Percentiles rank a stretch among this genome's conserved stretches.
These are phyloP conservation scores for Globisporangium apiculatum DNA, from an alignment of 352 stramenopile species.

Conservation along the genomic window DNA sequence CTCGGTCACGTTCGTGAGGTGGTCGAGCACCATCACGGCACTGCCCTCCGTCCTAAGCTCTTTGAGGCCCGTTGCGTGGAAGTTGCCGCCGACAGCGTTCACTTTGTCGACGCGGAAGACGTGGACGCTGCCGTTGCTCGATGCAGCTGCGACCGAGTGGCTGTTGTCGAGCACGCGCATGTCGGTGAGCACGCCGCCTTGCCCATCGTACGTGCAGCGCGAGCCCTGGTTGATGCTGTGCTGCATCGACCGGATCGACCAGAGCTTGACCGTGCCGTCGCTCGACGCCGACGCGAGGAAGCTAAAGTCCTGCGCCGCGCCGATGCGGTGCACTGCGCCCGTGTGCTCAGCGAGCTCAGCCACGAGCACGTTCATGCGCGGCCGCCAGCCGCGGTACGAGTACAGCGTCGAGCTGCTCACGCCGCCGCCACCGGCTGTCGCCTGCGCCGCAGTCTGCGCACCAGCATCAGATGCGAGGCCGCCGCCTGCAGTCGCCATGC, in stretches of 20 bases:
- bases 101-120: constrained; percentile 95
- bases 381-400: constrained; percentile 67
- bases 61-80: constrained; percentile 61
- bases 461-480: constrained; percentile 12
- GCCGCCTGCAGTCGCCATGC: constrained; percentile 6
- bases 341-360: constrained; percentile 90
- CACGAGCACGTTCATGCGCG: constrained; percentile 76
- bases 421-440: constrained; percentile 16
- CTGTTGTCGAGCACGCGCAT: constrained; percentile 94
- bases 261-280: constrained; percentile 96
- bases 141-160: constrained; percentile 92
- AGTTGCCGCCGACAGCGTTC: constrained; percentile 55
- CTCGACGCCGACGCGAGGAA: constrained; percentile 95
- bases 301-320: constrained; percentile 91
- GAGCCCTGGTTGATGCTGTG: constrained; percentile 92
- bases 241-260: constrained; percentile 90
- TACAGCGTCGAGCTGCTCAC: constrained; percentile 29
- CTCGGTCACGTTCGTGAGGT: constrained; percentile 94
- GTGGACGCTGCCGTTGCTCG: constrained; percentile 89
- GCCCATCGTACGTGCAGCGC: constrained; percentile 90
- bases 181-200: constrained; percentile 90
- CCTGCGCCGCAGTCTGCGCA: no score
- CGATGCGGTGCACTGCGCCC: constrained; percentile 89
- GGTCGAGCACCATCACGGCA: constrained; percentile 92
- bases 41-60: constrained; percentile 81